Evolutionary conservation across 768 basidiomycete species (phyloP), one percentile per base, ranked within the genome.

Genomic region (Leccinellum luteum): DNA sequence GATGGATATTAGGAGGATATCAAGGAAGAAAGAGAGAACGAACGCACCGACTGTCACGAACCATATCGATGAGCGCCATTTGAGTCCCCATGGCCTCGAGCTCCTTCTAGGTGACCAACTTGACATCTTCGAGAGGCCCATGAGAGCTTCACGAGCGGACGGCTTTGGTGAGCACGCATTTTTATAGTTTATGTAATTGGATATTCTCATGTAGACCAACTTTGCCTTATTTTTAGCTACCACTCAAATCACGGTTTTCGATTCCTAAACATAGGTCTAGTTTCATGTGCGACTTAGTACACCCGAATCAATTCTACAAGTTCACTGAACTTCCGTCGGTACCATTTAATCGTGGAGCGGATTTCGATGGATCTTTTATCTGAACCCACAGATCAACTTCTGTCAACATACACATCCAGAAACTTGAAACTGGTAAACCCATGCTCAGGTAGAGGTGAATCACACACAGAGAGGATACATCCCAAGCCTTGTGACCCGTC

Each of bases 61-160:
- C 78, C 79, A 78, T 44, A 80, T 76, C 0, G 85, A 85, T 0
- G 83, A 80, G 21, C 85, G 77, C 84, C 84, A 86, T 60, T 70
- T 65, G 50, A 85, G 69, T 1, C 82, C 84, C 61, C 75, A 69
- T 25, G 81, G 83, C 54, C 54, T 43, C 41, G 41, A 12, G 12
- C 6, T 21, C 6, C 12, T 65, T 6, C 9, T 50, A 19, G 41
- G 6, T 3, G n/a, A 10, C 13, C 28, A 51, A 15, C 0, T 17
- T 19, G 34, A 45, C 6, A 50, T 19, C 4, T n/a, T 43, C n/a
- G 49, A 14, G 28, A 49, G 53, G 27, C 57, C 59, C 66, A 64
- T 65, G 47, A 21, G 28, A 15, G 27, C 45, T 47, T 23, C 10
- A 15, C n/a, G 12, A 17, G 30, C 28, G 30, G n/a, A n/a, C 38